Conservation (phyloP, 306 rosid species). For the Inga leiocalycina region DNA sequence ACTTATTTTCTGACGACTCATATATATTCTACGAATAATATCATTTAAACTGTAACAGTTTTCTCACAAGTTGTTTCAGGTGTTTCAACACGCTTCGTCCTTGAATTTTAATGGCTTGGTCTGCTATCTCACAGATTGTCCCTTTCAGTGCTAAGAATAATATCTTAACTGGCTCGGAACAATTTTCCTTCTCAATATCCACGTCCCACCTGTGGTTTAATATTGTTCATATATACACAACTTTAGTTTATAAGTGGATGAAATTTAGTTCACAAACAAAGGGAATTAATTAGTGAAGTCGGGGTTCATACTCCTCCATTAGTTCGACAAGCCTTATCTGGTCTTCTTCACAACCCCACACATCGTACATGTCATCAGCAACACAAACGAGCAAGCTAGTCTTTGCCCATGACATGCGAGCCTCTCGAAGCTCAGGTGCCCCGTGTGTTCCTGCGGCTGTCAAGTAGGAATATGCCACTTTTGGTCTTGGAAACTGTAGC, state of each 20-base stretch:
- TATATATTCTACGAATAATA: not conserved
- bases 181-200: conserved; percentile 41
- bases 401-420: conserved; percentile 67
- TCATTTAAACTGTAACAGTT: not conserved
- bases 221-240: not conserved
- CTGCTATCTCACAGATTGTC: conserved; percentile 48
- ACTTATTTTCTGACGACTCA: not conserved
- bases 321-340: conserved; percentile 42
- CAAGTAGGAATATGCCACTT: not conserved
- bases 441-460: conserved; percentile 1
- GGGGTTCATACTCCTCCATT: conserved; percentile 47
- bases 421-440: conserved; percentile 50
- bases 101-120: conserved; percentile 42
- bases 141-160: conserved; percentile 47
- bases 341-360: conserved; percentile 62
- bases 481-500: not conserved
- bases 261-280: not conserved
- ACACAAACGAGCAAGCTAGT: conserved; percentile 51
- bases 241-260: not conserved
- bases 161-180: conserved; percentile 58
- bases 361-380: conserved; percentile 60
- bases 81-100: conserved; percentile 40
- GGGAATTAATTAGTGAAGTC: not conserved
- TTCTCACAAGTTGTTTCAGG: conserved; percentile 51
- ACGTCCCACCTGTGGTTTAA: conserved; percentile 53